Percentiles rank a stretch among this genome's conserved stretches.
Evolutionary conservation across 352 stramenopile species (phyloP).

Genomic region (Plasmopara viticola): DNA sequence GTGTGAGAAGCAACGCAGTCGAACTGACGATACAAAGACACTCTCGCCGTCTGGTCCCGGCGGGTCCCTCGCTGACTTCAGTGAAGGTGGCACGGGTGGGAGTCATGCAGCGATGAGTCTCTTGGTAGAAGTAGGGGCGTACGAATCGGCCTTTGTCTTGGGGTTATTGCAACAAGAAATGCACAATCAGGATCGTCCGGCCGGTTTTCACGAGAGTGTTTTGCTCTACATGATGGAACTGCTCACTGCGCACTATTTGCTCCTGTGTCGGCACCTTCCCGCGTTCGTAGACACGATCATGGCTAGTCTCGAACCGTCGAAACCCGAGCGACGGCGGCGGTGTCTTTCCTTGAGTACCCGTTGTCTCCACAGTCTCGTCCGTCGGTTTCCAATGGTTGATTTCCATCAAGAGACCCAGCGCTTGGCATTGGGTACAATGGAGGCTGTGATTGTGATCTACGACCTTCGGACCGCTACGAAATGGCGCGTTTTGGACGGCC

Average conservation of each 20-base stretch:
- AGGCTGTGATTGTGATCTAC: slow-evolving; percentile 85
- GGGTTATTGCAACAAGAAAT: slow-evolving; percentile 76
- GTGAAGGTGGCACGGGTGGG: slow-evolving; percentile 15
- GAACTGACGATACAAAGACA: slow-evolving; percentile 15
- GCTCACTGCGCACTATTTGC: slow-evolving; percentile 75
- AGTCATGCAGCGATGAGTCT: slow-evolving; percentile 72
- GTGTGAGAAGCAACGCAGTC: slow-evolving; percentile 55
- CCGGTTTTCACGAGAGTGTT: slow-evolving; percentile 68
- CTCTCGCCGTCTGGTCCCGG: slow-evolving; percentile 21
- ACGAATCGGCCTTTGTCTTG: slow-evolving; percentile 73
- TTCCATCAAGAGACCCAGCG: slow-evolving; percentile 86
- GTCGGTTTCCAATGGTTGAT: slow-evolving; percentile 81
- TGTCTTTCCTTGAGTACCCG: slow-evolving; percentile 75
- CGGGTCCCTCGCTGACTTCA: slow-evolving; percentile 26
- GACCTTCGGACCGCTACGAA: slow-evolving; percentile 84
- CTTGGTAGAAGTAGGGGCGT: slow-evolving; percentile 71
- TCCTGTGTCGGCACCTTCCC: slow-evolving; percentile 79
- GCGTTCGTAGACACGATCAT: slow-evolving; percentile 84
- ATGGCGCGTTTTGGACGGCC: slow-evolving; percentile 82
- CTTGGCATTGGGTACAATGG: slow-evolving; percentile 80
- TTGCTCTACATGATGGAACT: slow-evolving; percentile 75
- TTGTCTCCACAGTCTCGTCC: slow-evolving; percentile 76
- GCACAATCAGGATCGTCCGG: slow-evolving; percentile 60
- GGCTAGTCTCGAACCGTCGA: slow-evolving; percentile 78
- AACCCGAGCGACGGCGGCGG: slow-evolving; percentile 68